Percentiles rank a stretch among this genome's conserved stretches.
These are phyloP conservation scores for Cladophialophora yegresii DNA, from an alignment of 2,329 filamentous ascomycete genomes.

Conservation along the genomic window DNA sequence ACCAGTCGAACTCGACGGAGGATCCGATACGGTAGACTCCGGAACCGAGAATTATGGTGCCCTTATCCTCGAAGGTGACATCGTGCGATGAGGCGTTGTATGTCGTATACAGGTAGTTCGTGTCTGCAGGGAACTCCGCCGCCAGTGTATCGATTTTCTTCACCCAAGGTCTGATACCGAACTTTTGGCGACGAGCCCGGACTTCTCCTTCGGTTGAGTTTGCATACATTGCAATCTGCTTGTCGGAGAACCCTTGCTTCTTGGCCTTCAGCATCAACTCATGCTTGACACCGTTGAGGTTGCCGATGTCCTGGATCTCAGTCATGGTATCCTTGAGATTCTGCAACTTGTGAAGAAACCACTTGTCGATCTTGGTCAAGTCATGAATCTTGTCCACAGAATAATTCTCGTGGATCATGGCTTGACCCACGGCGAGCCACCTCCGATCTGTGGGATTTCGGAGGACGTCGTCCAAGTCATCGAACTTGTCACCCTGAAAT, in stretches of 20 bases:
- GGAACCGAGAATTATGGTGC: constrained; percentile 83
- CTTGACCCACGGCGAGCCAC: constrained; percentile 96
- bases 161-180: constrained; percentile 91
- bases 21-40: constrained; percentile 97
- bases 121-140: constrained; percentile 91
- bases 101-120: constrained; percentile 95
- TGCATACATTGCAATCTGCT: constrained; percentile 85
- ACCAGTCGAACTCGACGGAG: constrained; percentile 99
- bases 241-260: constrained; percentile 96
- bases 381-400: constrained; percentile 89
- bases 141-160: constrained; percentile 98
- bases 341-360: constrained; percentile 98
- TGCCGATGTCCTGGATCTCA: constrained; percentile 81
- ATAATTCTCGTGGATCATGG: constrained; percentile 97
- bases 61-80: constrained; percentile 89
- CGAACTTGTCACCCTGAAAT: constrained; percentile 94
- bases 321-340: constrained; percentile 91
- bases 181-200: constrained; percentile 77
- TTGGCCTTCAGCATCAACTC: constrained; percentile 88
- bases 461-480: constrained; percentile 85
- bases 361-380: constrained; percentile 97
- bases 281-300: constrained; percentile 80
- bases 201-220: constrained; percentile 87
- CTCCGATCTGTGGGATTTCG: constrained; percentile 92
- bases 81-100: constrained; percentile 96